A percentile compares a stretch with the other conserved stretches of the same genome.
These are phyloP conservation scores for Solanum commersonii DNA, from an alignment of 257 asterid species.

Conservation along the genomic window DNA sequence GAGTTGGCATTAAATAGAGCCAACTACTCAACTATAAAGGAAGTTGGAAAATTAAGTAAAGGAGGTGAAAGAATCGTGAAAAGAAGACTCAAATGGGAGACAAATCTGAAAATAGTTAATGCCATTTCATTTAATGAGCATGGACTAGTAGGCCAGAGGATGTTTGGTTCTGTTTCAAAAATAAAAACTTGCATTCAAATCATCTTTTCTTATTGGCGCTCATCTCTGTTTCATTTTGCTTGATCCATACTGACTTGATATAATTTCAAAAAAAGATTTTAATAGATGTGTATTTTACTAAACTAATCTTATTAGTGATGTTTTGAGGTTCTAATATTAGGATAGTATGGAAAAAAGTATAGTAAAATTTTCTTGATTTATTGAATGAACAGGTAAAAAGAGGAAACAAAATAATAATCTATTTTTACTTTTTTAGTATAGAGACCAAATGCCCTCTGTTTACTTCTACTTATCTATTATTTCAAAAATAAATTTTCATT, in stretches of 20 bases:
- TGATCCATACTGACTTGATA: background rate
- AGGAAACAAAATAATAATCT: too few relatives aligned
- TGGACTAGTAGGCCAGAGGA: conserved; percentile 10
- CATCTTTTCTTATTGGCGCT: background rate
- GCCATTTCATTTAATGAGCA: background rate
- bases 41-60: conserved; percentile 14
- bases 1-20: conserved; percentile 14
- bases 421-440: too few relatives aligned
- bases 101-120: background rate
- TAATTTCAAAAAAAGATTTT: background rate
- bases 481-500: too few relatives aligned
- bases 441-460: background rate
- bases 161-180: conserved; percentile 6
- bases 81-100: background rate
- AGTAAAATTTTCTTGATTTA: background rate
- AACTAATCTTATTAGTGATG: background rate
- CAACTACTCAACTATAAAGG: conserved; percentile 19
- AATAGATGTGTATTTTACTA: background rate
- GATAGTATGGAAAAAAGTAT: background rate
- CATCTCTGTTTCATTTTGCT: background rate
- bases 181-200: background rate
- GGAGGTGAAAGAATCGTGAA: conserved; percentile 1
- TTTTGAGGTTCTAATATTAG: background rate
- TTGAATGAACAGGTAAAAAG: background rate
- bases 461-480: too few relatives aligned